phyloP scores from a whole-genome alignment of 495 filamentous ascomycete species.

The Glonium stellatum region DNA sequence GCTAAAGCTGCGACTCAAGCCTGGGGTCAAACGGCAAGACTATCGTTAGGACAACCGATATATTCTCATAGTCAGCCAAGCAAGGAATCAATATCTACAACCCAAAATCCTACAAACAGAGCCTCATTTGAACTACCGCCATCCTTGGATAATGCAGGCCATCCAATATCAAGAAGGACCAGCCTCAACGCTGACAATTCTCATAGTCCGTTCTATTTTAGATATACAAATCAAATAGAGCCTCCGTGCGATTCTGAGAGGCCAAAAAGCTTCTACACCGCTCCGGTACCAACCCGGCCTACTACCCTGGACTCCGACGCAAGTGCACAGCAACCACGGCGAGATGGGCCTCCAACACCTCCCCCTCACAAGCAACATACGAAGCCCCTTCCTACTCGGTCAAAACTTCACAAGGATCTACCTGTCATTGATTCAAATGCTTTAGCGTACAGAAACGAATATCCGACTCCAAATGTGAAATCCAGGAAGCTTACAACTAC shows the following conservation, averaged over 20 bases:
- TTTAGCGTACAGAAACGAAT: constrained; percentile 35
- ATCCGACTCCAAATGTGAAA: constrained; percentile 19
- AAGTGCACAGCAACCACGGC: constrained; percentile 2
- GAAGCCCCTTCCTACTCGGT: constrained; percentile 5
- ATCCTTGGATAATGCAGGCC: constrained; percentile 5
- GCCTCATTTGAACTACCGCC: constrained; percentile 18
- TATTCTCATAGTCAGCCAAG: constrained; percentile 5
- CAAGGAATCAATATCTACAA: constrained; percentile 2
- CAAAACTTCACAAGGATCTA: background rate
- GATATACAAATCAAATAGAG: constrained; percentile 1
- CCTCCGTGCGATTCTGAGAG: background rate
- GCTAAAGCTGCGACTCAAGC: constrained; percentile 84
- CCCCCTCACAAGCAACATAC: constrained; percentile 5
- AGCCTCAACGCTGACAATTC: constrained; percentile 5
- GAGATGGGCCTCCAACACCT: constrained; percentile 9
- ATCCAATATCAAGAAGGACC: background rate
- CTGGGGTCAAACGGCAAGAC: constrained; percentile 45
- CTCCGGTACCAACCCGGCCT: constrained; percentile 1
- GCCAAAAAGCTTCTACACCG: constrained; percentile 2
- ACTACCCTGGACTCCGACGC: background rate
- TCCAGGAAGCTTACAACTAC: constrained; percentile 9
- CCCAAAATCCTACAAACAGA: constrained; percentile 1
- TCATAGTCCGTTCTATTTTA: constrained; percentile 16
- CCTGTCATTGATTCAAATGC: constrained; percentile 5
- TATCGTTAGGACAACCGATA: constrained; percentile 2